These are phyloP conservation scores for Mentha longifolia DNA, from an alignment of 257 asterid genomes.

Conservation along the genomic window DNA sequence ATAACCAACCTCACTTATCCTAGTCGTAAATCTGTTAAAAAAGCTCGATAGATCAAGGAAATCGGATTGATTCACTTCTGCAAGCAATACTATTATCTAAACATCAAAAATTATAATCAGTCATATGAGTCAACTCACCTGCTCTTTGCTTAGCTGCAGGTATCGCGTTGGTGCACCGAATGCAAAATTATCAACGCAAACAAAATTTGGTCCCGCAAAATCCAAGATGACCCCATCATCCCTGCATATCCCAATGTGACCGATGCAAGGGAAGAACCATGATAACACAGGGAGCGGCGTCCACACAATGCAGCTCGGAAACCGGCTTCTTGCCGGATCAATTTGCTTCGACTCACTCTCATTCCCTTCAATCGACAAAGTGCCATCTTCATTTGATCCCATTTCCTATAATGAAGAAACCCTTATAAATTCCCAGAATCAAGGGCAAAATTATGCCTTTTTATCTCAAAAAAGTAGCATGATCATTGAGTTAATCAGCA, in stretches of 20 bases:
- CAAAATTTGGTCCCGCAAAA: slow-evolving; percentile 92
- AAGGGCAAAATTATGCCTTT: background rate
- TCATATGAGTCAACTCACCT: slow-evolving; percentile 49
- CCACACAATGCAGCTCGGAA: slow-evolving; percentile 94
- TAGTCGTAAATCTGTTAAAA: background rate
- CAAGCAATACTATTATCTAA: background rate
- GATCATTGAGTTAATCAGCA: background rate
- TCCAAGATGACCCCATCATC: slow-evolving; percentile 93
- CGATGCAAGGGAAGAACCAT: slow-evolving; percentile 85
- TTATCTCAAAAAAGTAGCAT: background rate
- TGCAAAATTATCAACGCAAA: slow-evolving; percentile 82
- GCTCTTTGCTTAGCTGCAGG: slow-evolving; percentile 67
- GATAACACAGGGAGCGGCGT: slow-evolving; percentile 89
- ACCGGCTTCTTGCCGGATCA: slow-evolving; percentile 68
- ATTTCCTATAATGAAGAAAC: slow-evolving; percentile 43
- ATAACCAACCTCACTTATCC: background rate
- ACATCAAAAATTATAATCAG: slow-evolving; percentile 16
- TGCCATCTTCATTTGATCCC: slow-evolving; percentile 59
- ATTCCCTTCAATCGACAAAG: slow-evolving; percentile 59
- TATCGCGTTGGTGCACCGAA: slow-evolving; percentile 89
- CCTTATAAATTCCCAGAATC: slow-evolving; percentile 22
- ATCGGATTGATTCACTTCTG: background rate
- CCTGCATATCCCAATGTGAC: slow-evolving; percentile 89
- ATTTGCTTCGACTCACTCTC: slow-evolving; percentile 40
- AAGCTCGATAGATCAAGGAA: background rate